Conservation (phyloP, 768 basidiomycete genomes). For the Mycena galericulata region DNA sequence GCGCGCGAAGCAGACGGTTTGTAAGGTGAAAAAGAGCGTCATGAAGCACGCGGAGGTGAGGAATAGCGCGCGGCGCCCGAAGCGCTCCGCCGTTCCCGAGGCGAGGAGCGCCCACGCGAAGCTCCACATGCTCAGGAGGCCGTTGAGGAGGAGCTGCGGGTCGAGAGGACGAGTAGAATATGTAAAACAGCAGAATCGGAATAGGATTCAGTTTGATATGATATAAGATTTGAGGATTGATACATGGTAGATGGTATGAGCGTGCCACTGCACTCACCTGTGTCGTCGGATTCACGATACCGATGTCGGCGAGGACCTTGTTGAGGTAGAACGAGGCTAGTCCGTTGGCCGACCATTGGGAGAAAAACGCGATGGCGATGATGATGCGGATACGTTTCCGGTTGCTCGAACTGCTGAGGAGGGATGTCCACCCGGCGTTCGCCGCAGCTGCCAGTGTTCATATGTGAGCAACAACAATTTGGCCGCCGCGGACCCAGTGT, state of each 20-base stretch:
- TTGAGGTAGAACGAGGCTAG: constrained; percentile 87
- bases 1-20: constrained; percentile 58
- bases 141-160: too few species aligned
- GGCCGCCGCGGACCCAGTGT: too few species aligned
- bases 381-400: constrained; percentile 64
- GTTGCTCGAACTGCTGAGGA: constrained; percentile 77
- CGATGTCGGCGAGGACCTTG: constrained; percentile 75
- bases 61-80: constrained; percentile 66
- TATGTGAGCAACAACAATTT: too few species aligned
- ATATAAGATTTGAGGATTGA: too few species aligned
- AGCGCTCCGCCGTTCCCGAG: constrained; percentile 62
- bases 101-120: constrained; percentile 62
- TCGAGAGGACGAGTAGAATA: too few species aligned
- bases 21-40: constrained; percentile 59
- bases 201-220: too few species aligned
- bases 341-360: constrained; percentile 88
- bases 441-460: constrained; percentile 50
- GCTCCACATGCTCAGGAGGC: constrained; percentile 70
- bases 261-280: constrained; percentile 66
- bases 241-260: too few species aligned
- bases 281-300: constrained; percentile 68
- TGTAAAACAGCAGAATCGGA: too few species aligned
- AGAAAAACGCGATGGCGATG: constrained; percentile 75
- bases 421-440: constrained; percentile 75
- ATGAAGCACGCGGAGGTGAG: constrained; percentile 52